Conservation (phyloP, 768 basidiomycete genomes). For the Lentinula sp. region DNA sequence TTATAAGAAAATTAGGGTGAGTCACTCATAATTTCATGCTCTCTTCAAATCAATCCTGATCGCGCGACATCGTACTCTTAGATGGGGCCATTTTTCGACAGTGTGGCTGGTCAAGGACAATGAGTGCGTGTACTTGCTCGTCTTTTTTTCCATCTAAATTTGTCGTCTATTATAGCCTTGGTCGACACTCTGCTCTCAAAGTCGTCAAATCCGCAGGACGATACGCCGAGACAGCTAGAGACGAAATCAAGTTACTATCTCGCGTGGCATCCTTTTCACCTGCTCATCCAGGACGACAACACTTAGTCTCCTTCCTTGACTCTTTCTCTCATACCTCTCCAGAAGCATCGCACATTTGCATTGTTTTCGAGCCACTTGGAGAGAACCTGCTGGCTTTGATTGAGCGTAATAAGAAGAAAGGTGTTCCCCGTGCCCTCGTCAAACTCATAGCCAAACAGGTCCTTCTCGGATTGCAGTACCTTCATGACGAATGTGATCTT, state of each 20-base stretch:
- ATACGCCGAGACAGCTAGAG: conserved; percentile 94
- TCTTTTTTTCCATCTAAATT: conserved; percentile 11
- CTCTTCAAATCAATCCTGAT: conserved; percentile 14
- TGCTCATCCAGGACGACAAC: conserved; percentile 69
- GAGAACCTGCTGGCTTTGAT: conserved; percentile 72
- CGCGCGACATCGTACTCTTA: conserved; percentile 25
- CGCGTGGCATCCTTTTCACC: conserved; percentile 67
- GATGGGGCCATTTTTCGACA: conserved; percentile 95
- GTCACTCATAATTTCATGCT: conserved; percentile 13
- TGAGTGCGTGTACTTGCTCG: conserved; percentile 41
- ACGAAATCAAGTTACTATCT: conserved; percentile 90
- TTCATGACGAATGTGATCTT: conserved; percentile 88
- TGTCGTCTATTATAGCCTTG: conserved; percentile 36
- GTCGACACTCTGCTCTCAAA: conserved; percentile 84
- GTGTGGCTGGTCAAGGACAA: conserved; percentile 86
- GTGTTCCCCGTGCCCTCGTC: conserved; percentile 76
- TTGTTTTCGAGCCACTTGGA: conserved; percentile 84
- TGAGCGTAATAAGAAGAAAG: conserved; percentile 75
- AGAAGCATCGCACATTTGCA: conserved; percentile 77
- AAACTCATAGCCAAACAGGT: conserved; percentile 84
- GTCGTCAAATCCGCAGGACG: conserved; percentile 92
- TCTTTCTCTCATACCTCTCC: conserved; percentile 76
- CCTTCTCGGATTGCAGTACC: conserved; percentile 82
- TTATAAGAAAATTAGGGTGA: conserved; percentile 87
- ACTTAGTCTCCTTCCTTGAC: conserved; percentile 88